phyloP scores from a whole-genome alignment of 176 grass and related monocot genomes.

The Phoenix roebelenii region DNA sequence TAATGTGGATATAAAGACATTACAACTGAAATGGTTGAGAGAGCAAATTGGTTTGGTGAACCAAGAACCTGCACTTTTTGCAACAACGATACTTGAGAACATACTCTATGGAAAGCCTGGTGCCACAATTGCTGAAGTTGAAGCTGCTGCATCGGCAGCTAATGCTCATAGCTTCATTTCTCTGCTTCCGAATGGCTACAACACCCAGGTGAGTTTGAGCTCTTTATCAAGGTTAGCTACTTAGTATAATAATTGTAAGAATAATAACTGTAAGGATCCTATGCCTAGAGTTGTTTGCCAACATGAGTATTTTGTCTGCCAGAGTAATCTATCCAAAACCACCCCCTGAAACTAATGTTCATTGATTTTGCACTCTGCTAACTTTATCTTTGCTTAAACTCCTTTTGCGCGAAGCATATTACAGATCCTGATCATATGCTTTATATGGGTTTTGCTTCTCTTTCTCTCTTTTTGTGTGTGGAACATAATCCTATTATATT shows the following conservation, averaged over 20 bases:
- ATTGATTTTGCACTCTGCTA: too few species aligned
- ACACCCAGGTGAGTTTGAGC: conserved; percentile 46
- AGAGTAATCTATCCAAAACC: too few species aligned
- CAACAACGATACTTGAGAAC: conserved; percentile 90
- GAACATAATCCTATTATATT: conserved; percentile 1
- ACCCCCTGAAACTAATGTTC: too few species aligned
- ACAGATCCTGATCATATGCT: too few species aligned
- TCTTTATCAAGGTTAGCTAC: neutral
- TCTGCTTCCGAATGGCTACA: conserved; percentile 82
- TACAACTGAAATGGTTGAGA: conserved; percentile 84
- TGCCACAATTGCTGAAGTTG: conserved; percentile 82
- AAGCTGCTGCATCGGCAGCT: conserved; percentile 74
- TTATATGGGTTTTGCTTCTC: too few species aligned
- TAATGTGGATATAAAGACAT: conserved; percentile 93
- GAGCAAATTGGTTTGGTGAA: conserved; percentile 96
- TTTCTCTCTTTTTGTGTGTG: too few species aligned
- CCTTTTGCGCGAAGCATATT: too few species aligned
- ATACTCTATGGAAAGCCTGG: conserved; percentile 91
- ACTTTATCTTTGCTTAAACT: too few species aligned
- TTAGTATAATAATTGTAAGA: too few species aligned
- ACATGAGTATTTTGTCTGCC: too few species aligned
- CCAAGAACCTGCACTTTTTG: conserved; percentile 98
- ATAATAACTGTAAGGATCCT: too few species aligned
- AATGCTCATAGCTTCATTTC: conserved; percentile 96
- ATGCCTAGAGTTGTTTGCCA: too few species aligned